phyloP scores from a whole-genome alignment of 352 stramenopile genomes.

The Thraustochytrium sp. region DNA sequence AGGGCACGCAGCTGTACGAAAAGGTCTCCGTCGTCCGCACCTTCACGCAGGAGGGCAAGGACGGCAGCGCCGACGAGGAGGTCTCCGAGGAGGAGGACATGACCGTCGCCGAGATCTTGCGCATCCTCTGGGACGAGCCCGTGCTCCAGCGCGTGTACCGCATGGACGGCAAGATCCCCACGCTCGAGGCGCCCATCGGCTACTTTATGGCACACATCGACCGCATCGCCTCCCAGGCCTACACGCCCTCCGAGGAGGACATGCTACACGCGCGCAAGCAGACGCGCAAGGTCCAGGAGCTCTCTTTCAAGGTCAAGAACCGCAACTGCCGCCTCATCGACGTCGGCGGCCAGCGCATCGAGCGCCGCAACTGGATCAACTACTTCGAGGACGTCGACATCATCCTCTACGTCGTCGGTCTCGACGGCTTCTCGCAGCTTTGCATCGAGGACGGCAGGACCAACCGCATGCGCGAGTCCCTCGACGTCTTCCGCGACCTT shows the following conservation, averaged over 20 bases:
- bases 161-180: conserved; percentile 39
- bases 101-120: conserved; percentile 14
- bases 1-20: conserved; percentile 17
- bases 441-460: conserved; percentile 47
- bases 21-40: neutral
- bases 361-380: conserved; percentile 49
- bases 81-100: conserved; percentile 33
- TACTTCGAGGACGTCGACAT: conserved; percentile 52
- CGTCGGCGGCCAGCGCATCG: conserved; percentile 48
- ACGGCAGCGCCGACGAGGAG: neutral
- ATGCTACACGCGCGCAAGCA: conserved; percentile 53
- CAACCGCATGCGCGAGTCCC: conserved; percentile 45
- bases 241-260: conserved; percentile 52
- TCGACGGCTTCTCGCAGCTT: conserved; percentile 50
- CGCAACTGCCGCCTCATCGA: conserved; percentile 41
- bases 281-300: conserved; percentile 54
- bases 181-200: conserved; percentile 28
- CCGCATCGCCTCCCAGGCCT: conserved; percentile 47
- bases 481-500: conserved; percentile 79
- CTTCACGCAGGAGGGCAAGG: neutral
- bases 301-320: conserved; percentile 49
- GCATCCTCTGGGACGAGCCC: conserved; percentile 14
- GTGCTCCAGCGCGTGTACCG: conserved; percentile 14
- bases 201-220: conserved; percentile 55
- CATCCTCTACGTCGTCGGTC: conserved; percentile 49